Evolutionary conservation across 1,284 basidiomycete species (phyloP), one percentile per base, ranked within the genome.

Genomic region (Sporisorium reilianum): DNA sequence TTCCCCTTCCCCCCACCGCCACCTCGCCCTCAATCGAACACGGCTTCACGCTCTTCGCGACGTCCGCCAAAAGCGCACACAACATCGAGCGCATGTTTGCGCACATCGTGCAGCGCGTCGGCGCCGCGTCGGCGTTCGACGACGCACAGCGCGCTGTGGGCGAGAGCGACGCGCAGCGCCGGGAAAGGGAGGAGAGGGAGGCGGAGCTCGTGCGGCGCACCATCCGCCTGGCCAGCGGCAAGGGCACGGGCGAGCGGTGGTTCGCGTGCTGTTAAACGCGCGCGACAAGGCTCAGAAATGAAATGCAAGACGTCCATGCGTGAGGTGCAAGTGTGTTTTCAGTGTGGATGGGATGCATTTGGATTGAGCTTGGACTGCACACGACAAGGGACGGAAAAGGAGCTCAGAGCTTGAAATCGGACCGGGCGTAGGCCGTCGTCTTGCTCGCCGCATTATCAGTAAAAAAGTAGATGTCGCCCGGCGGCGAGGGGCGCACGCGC

Each of bases 401-500:
- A 30, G 5, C 11, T 44, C 25, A 80, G 38, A 80, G 65, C 66
- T 80, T 80, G 46, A 78, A 80, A 30, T 80, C 78, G 30, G 60
- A 62, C 55, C 65, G 65, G 10, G 41, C 54, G 40, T 82, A 83
- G 34, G 75, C 57, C 11, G 78, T 79, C 49, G 70, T 75, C 38
- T 77, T 72, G 48, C 67, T 60, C 3, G 83, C 83, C 0, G 78
- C 75, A 25, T 83, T 58, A 52, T 83, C 82, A 16, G 79, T 77
- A 58, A 85, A 81, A 58, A 80, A 85, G 56, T 81, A 81, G 34
- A 84, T 76, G 62, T 80, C 78, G 23, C 95, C 95, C 14, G 93
- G 94, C 61, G 88, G 88, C 6, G 88, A 89, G 1, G 92, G 94
- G 65, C 89, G 89, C 49, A 99, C 94, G 49, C 91, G 88, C 25